A percentile compares a stretch with the other conserved stretches of the same genome.
Conservation (phyloP, 2,329 filamentous ascomycete genomes). For the Sphaceloma murrayae region DNA sequence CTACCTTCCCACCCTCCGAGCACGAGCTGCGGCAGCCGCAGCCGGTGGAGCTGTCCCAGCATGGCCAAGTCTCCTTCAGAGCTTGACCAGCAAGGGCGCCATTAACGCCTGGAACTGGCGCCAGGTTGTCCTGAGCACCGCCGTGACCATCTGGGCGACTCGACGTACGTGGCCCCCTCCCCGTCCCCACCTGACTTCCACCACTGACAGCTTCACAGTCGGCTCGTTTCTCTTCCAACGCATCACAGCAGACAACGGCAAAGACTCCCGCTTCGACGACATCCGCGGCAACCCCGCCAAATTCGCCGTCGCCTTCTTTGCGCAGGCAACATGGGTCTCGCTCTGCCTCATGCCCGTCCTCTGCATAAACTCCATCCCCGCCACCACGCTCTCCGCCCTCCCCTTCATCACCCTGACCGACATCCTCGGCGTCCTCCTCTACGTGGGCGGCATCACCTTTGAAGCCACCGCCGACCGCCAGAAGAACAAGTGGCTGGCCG, state of each 20-base stretch:
- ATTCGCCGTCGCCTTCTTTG: constrained; percentile 47
- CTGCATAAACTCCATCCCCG: constrained; percentile 53
- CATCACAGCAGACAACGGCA: constrained; percentile 46
- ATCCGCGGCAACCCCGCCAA: constrained; percentile 45
- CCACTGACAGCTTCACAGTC: constrained; percentile 34
- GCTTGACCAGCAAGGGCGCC: constrained; percentile 36
- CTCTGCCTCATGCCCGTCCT: constrained; percentile 58
- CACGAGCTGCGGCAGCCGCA: constrained; percentile 40
- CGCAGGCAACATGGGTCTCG: constrained; percentile 59
- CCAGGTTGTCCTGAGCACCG: constrained; percentile 45
- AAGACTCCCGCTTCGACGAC: constrained; percentile 50
- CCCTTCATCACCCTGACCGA: constrained; percentile 45
- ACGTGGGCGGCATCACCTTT: constrained; percentile 49
- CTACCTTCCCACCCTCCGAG: constrained; percentile 51
- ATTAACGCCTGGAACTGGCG: constrained; percentile 51
- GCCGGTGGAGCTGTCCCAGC: constrained; percentile 34
- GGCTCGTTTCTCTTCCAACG: constrained; percentile 56
- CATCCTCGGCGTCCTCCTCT: constrained; percentile 49
- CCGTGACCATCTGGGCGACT: constrained; percentile 53
- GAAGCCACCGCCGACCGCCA: constrained; percentile 56
- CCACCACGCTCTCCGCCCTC: constrained; percentile 42
- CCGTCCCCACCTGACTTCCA: background rate
- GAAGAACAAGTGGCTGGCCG: constrained; percentile 52
- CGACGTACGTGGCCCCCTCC: constrained; percentile 37
- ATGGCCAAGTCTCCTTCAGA: constrained; percentile 40